These are phyloP conservation scores for Verbascum thapsus DNA, from an alignment of 257 asterid species.

Conservation along the genomic window DNA sequence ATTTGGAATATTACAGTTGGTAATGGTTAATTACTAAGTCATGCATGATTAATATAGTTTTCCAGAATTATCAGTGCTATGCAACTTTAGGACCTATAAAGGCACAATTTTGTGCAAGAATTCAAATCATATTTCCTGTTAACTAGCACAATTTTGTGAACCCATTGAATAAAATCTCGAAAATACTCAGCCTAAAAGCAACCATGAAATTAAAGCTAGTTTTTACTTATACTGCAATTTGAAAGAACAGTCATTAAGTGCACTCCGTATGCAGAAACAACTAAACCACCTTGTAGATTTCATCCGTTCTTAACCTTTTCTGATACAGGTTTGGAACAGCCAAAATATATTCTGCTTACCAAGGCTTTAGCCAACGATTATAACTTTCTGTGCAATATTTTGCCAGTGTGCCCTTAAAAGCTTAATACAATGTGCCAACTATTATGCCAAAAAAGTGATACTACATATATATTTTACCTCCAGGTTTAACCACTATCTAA, in stretches of 20 bases:
- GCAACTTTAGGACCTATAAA: constrained; percentile 7
- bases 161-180: constrained; percentile 5
- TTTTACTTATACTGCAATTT: background rate
- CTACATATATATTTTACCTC: constrained; percentile 15
- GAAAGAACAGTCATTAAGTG: constrained; percentile 2
- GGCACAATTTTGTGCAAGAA: constrained; percentile 1
- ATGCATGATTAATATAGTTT: background rate
- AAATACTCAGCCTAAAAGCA: constrained; percentile 21
- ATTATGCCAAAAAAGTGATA: background rate
- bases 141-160: constrained; percentile 10
- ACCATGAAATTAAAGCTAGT: constrained; percentile 3
- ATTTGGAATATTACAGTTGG: background rate
- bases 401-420: constrained; percentile 11
- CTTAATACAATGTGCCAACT: constrained; percentile 14
- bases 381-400: constrained; percentile 6
- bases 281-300: constrained; percentile 2
- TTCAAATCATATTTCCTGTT: constrained; percentile 5
- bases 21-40: background rate
- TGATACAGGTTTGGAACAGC: constrained; percentile 1
- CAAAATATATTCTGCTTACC: background rate
- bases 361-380: background rate
- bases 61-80: constrained; percentile 6
- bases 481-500: constrained; percentile 4
- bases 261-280: constrained; percentile 9
- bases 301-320: constrained; percentile 16